Percentiles rank a stretch among this genome's conserved stretches.
phyloP scores from a whole-genome alignment of 345 rosid species.

The Gossypium australe region DNA sequence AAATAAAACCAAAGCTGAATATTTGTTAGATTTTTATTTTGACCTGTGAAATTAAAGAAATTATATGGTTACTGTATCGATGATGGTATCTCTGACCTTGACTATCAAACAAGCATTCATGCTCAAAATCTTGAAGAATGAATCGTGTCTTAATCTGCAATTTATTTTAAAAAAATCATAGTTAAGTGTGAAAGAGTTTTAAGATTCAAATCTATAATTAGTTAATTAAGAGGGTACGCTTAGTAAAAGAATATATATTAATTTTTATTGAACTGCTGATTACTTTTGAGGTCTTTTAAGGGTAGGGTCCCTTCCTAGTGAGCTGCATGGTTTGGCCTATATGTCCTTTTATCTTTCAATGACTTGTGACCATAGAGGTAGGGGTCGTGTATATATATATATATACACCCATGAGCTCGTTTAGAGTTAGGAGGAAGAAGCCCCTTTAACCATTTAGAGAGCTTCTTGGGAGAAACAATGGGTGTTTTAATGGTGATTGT shows the following conservation, averaged over 20 bases:
- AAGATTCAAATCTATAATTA: conserved; percentile 9
- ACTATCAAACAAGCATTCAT: conserved; percentile 44
- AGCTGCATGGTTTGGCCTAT: conserved; percentile 36
- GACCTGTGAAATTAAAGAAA: too few relatives aligned
- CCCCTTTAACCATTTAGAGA: conserved; percentile 20
- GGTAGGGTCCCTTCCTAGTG: conserved; percentile 26
- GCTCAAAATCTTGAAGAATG: conserved; percentile 42
- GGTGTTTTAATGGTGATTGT: conserved; percentile 49
- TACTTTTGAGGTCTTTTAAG: background rate
- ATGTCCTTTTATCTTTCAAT: conserved; percentile 22
- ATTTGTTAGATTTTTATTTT: too few relatives aligned
- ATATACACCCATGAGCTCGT: conserved; percentile 20
- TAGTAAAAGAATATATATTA: background rate
- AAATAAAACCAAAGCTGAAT: too few relatives aligned
- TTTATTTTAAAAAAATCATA: background rate
- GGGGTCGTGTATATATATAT: conserved; percentile 11
- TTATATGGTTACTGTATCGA: too few relatives aligned
- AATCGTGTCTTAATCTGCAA: conserved; percentile 20
- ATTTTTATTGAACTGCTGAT: conserved; percentile 1
- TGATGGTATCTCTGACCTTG: conserved; percentile 21
- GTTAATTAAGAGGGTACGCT: conserved; percentile 16
- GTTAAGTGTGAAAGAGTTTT: conserved; percentile 8
- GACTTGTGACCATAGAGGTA: background rate
- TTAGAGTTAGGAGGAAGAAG: conserved; percentile 17
- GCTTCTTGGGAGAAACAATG: conserved; percentile 40